Percentiles rank a stretch among this genome's conserved stretches.
Evolutionary conservation across 768 basidiomycete species (phyloP).

Genomic region (Tephrocybe sp.): DNA sequence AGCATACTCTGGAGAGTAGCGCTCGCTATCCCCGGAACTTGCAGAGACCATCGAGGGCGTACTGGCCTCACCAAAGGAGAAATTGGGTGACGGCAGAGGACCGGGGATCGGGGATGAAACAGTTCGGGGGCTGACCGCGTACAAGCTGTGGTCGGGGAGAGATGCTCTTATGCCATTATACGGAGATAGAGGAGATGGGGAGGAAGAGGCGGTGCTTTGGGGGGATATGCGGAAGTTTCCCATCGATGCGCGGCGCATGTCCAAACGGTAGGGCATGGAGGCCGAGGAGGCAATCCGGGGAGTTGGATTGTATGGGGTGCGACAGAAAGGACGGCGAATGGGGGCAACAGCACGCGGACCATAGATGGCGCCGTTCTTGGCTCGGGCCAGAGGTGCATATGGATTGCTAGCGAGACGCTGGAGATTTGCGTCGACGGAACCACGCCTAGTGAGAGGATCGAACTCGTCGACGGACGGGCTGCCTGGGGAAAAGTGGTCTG

Average conservation of each 20-base stretch:
- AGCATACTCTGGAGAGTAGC: slow-evolving; percentile 55
- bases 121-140: slow-evolving; percentile 46
- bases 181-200: slow-evolving; percentile 44
- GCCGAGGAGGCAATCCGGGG: slow-evolving; percentile 23
- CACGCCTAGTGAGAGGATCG: slow-evolving; percentile 42
- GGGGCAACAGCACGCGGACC: slow-evolving; percentile 37
- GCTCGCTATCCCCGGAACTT: slow-evolving; percentile 49
- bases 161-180: slow-evolving; percentile 44
- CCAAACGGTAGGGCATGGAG: slow-evolving; percentile 36
- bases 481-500: slow-evolving; percentile 27
- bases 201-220: slow-evolving; percentile 35
- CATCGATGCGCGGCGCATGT: slow-evolving; percentile 43
- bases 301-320: slow-evolving; percentile 30
- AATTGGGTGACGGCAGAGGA: slow-evolving; percentile 60
- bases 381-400: slow-evolving; percentile 48
- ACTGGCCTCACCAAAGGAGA: slow-evolving; percentile 63
- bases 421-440: slow-evolving; percentile 48
- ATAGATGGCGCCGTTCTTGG: slow-evolving; percentile 49
- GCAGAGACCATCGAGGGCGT: slow-evolving; percentile 51
- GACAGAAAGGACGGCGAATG: slow-evolving; percentile 29
- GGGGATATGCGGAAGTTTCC: slow-evolving; percentile 35
- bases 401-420: slow-evolving; percentile 51
- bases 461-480: slow-evolving; percentile 40
- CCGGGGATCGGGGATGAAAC: slow-evolving; percentile 49
- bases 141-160: slow-evolving; percentile 51